Conservation (phyloP, 2,329 filamentous ascomycete species). For the Alternaria postmessia region DNA sequence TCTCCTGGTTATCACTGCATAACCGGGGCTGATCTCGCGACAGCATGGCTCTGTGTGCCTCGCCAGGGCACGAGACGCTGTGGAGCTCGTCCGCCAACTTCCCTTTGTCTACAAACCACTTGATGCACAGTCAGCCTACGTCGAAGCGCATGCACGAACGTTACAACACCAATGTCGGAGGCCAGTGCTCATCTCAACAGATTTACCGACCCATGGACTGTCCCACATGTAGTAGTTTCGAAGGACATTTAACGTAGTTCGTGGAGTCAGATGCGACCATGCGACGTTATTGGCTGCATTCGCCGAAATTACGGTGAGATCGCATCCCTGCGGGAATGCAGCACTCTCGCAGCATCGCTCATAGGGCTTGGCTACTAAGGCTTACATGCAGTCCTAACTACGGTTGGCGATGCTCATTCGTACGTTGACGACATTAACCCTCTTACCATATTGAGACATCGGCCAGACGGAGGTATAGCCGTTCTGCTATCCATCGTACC, state of each 20-base stretch:
- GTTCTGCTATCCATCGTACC: conserved; percentile 25
- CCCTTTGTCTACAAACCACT: neutral
- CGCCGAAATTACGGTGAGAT: conserved; percentile 36
- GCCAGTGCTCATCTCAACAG: neutral
- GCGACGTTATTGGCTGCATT: conserved; percentile 1
- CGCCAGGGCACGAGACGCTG: neutral
- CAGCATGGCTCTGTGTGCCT: neutral
- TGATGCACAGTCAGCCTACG: conserved; percentile 6
- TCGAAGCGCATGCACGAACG: neutral
- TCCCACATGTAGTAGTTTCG: neutral
- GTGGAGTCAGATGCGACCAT: neutral
- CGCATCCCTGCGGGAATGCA: conserved; percentile 23
- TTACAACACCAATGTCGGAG: neutral
- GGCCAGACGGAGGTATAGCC: conserved; percentile 15
- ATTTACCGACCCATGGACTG: conserved; percentile 4
- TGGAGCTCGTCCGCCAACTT: neutral
- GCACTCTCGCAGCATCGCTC: conserved; percentile 11
- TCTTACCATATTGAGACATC: conserved; percentile 1
- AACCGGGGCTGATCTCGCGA: neutral
- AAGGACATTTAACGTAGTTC: neutral
- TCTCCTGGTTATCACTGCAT: neutral
- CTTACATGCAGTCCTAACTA: conserved; percentile 18
- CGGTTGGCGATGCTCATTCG: neutral
- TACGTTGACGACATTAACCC: neutral
- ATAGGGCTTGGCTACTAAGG: conserved; percentile 37